These are phyloP conservation scores for Epichloe glyceriae DNA, from an alignment of 2,329 filamentous ascomycete genomes.

Conservation along the genomic window DNA sequence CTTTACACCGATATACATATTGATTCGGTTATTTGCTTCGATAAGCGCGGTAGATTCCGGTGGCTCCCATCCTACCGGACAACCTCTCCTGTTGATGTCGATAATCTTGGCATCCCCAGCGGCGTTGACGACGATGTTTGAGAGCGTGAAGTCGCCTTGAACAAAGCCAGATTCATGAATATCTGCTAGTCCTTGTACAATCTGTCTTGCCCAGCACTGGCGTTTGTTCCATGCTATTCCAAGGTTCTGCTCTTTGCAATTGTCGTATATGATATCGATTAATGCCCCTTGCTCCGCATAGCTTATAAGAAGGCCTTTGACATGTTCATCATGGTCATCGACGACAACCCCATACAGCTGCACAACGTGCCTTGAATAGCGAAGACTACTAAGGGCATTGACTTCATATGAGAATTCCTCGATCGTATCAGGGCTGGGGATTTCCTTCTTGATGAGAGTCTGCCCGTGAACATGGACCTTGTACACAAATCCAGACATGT, in stretches of 20 bases:
- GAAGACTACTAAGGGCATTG: conserved; percentile 75
- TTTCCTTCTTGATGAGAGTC: conserved; percentile 90
- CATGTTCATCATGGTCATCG: conserved; percentile 68
- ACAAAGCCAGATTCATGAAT: conserved; percentile 95
- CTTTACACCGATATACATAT: conserved; percentile 97
- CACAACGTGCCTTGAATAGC: conserved; percentile 64
- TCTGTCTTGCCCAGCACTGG: conserved; percentile 82
- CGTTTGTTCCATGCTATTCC: conserved; percentile 55
- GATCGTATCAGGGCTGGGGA: conserved; percentile 85
- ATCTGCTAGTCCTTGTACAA: conserved; percentile 76
- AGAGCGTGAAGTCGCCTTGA: conserved; percentile 92
- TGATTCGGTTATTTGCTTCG: conserved; percentile 76
- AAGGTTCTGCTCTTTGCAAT: conserved; percentile 42
- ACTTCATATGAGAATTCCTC: conserved; percentile 97
- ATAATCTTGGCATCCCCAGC: conserved; percentile 87
- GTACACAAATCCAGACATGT: conserved; percentile 96
- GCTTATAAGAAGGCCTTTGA: conserved; percentile 83
- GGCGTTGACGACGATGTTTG: conserved; percentile 87
- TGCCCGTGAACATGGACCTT: conserved; percentile 61
- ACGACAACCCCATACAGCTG: conserved; percentile 78
- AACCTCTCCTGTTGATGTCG: conserved; percentile 95
- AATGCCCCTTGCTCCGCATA: conserved; percentile 79
- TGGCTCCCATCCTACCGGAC: conserved; percentile 93
- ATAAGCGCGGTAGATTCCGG: conserved; percentile 81
- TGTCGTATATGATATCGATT: conserved; percentile 82